Base-by-base conservation (phyloP, 345 rosid genomes). In the Boechera divaricarpa region DNA sequence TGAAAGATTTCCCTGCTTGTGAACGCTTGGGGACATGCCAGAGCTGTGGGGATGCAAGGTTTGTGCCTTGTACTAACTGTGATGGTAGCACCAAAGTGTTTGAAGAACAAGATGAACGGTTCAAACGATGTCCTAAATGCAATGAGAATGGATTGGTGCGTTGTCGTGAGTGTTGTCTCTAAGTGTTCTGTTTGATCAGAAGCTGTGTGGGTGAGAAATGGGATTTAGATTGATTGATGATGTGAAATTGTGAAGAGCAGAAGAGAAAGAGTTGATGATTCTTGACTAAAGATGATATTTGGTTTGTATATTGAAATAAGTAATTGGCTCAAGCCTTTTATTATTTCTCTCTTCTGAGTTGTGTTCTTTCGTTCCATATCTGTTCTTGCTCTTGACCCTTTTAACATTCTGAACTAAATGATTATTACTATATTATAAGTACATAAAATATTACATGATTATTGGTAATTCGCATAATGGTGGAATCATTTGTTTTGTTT, bases 121-220 rank as follows among this genome's bases (percentile, higher is more conserved):
- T 82, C 74, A 87, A 83, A 79, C 83, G 91, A 67, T 92, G 97
- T 63, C 74, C 85, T 8, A 83, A 78, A 60, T 95, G 97, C 73
- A 91, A 95, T 80, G 99, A 92, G 86, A 95, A 95, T 49, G 98
- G 99, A 1, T 44, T 95, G 76, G 85, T 86, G 10, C 84, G 88
- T 60, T 95, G 98, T 73, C 97, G 83, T 57, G 57, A 70, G 74
- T 90, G 99, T 77, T 78, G 92, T 80, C 52, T 39, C 26, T 78
- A 51, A 73, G 39, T 56, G 26, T 4, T 77, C 53, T 61, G 70
- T 24, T 42, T 66, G 58, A 47, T 61, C 71, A 63, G 52, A 54
- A 61, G 54, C 6, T 75, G 59, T 66, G 67, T 65, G 66, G 38
- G 48, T 32, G 60, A 12, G 29, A 33, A 32, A 36, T 36, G 72